phyloP scores from a whole-genome alignment of 345 rosid genomes.

The Luvunga scandens region DNA sequence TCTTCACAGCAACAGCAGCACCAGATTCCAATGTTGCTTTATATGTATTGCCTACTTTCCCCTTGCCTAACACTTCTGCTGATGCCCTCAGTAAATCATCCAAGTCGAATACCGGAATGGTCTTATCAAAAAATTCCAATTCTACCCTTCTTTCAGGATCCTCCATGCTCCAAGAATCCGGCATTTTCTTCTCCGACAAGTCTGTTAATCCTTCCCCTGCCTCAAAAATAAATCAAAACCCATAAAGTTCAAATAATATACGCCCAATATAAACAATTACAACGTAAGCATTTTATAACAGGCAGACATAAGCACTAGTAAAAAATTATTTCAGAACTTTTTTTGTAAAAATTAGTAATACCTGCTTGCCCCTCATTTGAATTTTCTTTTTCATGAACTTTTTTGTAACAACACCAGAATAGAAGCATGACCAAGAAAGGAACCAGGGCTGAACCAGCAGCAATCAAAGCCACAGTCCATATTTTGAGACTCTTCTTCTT shows the following conservation, averaged over 20 bases:
- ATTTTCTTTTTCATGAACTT: slow-evolving; percentile 10
- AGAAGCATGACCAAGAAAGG: slow-evolving; percentile 23
- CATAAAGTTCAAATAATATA: not conserved
- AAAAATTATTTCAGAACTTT: too few species aligned
- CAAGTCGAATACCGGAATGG: slow-evolving; percentile 38
- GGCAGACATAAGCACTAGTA: not conserved
- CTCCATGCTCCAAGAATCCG: slow-evolving; percentile 12
- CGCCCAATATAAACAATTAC: too few species aligned
- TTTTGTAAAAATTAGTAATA: not conserved
- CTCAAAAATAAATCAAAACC: not conserved
- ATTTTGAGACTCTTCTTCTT: slow-evolving; percentile 11
- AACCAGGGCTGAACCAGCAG: slow-evolving; percentile 29
- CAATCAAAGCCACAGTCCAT: slow-evolving; percentile 32
- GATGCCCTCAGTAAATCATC: slow-evolving; percentile 60
- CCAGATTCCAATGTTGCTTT: slow-evolving; percentile 51
- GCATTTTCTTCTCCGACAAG: slow-evolving; percentile 19
- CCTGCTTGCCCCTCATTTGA: slow-evolving; percentile 22
- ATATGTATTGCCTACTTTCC: slow-evolving; percentile 46
- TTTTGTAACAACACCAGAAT: slow-evolving; percentile 32
- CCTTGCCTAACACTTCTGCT: slow-evolving; percentile 49
- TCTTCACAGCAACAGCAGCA: slow-evolving; percentile 40
- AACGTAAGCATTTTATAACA: too few species aligned
- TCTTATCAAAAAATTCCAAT: slow-evolving; percentile 40
- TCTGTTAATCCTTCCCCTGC: slow-evolving; percentile 9
- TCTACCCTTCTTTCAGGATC: slow-evolving; percentile 48